phyloP scores from a whole-genome alignment of 2,329 filamentous ascomycete genomes.

The Neoarthrinium moseri region DNA sequence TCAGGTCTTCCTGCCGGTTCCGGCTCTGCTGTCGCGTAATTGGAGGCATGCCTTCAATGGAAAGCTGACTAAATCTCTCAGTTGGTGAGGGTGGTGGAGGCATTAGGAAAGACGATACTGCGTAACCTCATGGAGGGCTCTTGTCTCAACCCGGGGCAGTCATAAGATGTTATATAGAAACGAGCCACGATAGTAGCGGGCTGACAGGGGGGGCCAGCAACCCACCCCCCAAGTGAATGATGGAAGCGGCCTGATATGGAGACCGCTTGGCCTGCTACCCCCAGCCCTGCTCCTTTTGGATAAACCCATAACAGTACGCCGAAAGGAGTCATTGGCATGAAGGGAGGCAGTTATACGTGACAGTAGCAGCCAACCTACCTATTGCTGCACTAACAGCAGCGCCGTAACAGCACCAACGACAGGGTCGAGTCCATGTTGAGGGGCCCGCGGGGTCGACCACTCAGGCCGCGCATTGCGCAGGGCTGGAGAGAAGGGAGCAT shows the following conservation, averaged over 20 bases:
- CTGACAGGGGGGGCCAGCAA: conserved; percentile 9
- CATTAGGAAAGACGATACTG: conserved; percentile 27
- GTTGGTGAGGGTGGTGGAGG: conserved; percentile 30
- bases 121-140: conserved; percentile 15
- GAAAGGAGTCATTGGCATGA: conserved; percentile 9
- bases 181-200: conserved; percentile 10
- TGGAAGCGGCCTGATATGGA: conserved; percentile 20
- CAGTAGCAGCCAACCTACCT: background rate
- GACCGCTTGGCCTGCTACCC: conserved; percentile 24
- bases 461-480: background rate
- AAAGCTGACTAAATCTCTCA: conserved; percentile 38
- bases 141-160: conserved; percentile 10
- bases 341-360: background rate
- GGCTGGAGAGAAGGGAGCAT: background rate
- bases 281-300: conserved; percentile 17
- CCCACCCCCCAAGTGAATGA: conserved; percentile 6
- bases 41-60: conserved; percentile 37
- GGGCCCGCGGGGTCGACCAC: background rate
- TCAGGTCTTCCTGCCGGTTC: conserved; percentile 20
- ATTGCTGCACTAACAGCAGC: background rate
- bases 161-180: conserved; percentile 22
- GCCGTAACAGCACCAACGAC: background rate
- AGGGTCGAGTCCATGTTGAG: background rate
- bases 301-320: conserved; percentile 13
- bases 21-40: conserved; percentile 29